Evolutionary conservation across 257 asterid species (phyloP), one percentile per base, ranked within the genome.

Genomic region (Solanum sitiens): DNA sequence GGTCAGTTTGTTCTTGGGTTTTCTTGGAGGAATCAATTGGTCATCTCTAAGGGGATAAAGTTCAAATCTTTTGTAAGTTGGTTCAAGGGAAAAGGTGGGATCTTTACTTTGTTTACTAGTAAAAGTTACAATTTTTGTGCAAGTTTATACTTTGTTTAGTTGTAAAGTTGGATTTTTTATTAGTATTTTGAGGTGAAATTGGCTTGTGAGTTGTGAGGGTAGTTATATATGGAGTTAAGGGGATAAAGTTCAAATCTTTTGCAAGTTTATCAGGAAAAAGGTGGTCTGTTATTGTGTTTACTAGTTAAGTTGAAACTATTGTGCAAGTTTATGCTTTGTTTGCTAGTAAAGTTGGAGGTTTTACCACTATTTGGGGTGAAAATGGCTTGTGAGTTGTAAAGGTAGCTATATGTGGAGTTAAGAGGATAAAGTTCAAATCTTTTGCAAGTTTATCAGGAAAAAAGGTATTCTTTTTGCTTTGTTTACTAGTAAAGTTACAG

Each of bases 381-480:
- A 88, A 95, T 95, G 98, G 94, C 90, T 13, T 94, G 67, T 59
- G 67, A 59, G 67, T 59, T 59, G 99, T 92, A 89, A 89, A 86
- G 91, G 90, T 65, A 87, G 89, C 71, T 91, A 92, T 37, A 88
- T 83, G 89, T 97, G 99, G 99, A 95, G 89, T 89, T 91, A 73
- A 35, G 50, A 27, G 53, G 53, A 39, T 42, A 74, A 37, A 39
- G 20, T 74, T 74, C 11, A 11, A 21, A 20, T 11, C 5, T 74
- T 56, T 74, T 74, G 21, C 18, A 73, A 73, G 82, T 75, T 40
- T 40, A 75, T 23, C 12, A 42, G 37, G 32, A 42, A 76, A 35
- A 76, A 42, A 76, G 61, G n/a, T 76, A 56, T 13, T 9, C 53
- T 42, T 53, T 76, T 53, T 25, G 30, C 40, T 44, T 25, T 79